Evolutionary conservation across 208 protist genomes (phyloP).

Genomic region (Angomonas ambiguus): DNA sequence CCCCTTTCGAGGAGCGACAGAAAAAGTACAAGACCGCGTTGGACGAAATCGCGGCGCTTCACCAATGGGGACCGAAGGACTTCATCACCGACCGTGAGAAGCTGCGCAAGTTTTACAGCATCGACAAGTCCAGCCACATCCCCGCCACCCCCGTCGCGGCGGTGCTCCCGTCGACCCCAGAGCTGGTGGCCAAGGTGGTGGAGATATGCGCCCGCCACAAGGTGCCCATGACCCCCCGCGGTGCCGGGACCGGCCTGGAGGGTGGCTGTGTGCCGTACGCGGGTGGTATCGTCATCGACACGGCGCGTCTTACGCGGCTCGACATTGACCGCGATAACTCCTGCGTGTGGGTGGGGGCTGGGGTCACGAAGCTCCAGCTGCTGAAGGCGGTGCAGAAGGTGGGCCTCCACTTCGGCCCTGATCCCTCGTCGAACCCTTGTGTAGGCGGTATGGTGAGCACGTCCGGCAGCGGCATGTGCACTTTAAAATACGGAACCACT

Average conservation of each 20-base stretch:
- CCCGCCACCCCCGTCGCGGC: conserved; percentile 15
- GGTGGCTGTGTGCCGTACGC: conserved; percentile 25
- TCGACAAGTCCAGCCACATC: conserved; percentile 23
- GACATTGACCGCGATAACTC: conserved; percentile 26
- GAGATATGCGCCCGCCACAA: conserved; percentile 23
- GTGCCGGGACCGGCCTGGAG: conserved; percentile 28
- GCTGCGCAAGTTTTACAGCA: conserved; percentile 17
- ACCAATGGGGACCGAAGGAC: conserved; percentile 15
- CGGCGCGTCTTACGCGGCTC: conserved; percentile 13
- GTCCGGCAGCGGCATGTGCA: conserved; percentile 12
- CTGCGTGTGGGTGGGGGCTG: conserved; percentile 35
- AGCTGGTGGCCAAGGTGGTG: conserved; percentile 23
- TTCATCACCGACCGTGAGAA: conserved; percentile 13
- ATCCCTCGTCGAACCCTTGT: conserved; percentile 29
- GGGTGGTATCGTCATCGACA: conserved; percentile 32
- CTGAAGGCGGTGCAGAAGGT: conserved; percentile 14
- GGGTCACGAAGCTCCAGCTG: conserved; percentile 25
- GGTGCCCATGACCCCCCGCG: conserved; percentile 30
- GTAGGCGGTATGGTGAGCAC: conserved; percentile 27
- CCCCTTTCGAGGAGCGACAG: conserved; percentile 16
- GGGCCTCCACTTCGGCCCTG: conserved; percentile 29
- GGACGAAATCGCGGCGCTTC: conserved; percentile 4
- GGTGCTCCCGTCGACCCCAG: conserved; percentile 12
- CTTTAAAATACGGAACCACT: conserved; percentile 8
- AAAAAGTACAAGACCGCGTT: conserved; percentile 14